Evolutionary conservation across 2,329 filamentous ascomycete species (phyloP).

Genomic region (Emergomyces orientalis): DNA sequence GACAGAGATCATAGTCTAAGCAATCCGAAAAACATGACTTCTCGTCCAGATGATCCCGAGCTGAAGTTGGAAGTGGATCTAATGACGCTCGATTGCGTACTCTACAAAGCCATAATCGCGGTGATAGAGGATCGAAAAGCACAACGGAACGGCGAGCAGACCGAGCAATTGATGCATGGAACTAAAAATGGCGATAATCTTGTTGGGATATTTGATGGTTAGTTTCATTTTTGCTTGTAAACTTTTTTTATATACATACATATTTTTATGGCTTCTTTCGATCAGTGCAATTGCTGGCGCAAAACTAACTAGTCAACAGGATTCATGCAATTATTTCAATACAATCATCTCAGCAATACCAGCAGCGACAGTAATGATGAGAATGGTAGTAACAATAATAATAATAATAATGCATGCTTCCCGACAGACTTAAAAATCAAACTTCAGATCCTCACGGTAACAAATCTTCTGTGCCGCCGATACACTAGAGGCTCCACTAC

Average conservation of each 20-base stretch:
- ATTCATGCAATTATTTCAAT: conserved; percentile 37
- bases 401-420: conserved; percentile 19
- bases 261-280: neutral
- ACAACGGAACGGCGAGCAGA: conserved; percentile 5
- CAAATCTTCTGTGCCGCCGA: conserved; percentile 37
- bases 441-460: conserved; percentile 40
- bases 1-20: neutral
- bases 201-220: conserved; percentile 23
- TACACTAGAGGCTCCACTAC: conserved; percentile 22
- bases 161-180: neutral
- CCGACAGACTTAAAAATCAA: conserved; percentile 38
- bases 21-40: neutral
- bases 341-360: conserved; percentile 26
- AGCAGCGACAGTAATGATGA: neutral
- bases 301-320: conserved; percentile 22
- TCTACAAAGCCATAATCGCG: conserved; percentile 38
- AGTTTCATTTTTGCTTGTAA: conserved; percentile 9
- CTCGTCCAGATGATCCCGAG: neutral
- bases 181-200: conserved; percentile 18
- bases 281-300: neutral
- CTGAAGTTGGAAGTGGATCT: conserved; percentile 39
- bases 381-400: neutral
- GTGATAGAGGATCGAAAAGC: conserved; percentile 30
- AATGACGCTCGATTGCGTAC: conserved; percentile 49
- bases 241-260: neutral